These are phyloP conservation scores for Sarcomyxa edulis DNA, from an alignment of 768 basidiomycete species.

Conservation along the genomic window DNA sequence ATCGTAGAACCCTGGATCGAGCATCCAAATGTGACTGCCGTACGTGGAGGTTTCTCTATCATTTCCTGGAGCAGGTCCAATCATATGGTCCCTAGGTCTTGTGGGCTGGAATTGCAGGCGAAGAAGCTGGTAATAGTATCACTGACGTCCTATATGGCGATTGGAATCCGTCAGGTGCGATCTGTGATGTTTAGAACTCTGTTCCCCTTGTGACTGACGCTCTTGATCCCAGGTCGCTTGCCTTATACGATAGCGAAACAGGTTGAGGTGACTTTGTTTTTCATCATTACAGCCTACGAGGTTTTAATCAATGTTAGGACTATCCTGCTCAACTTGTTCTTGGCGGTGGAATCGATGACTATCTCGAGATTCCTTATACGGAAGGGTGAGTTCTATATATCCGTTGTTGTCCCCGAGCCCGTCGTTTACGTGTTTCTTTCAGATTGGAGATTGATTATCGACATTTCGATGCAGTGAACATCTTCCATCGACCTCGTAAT, in stretches of 20 bases:
- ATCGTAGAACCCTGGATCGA: constrained; percentile 66
- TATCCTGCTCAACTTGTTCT: constrained; percentile 48
- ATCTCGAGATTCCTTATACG: constrained; percentile 52
- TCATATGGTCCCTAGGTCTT: constrained; percentile 34
- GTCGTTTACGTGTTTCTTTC: not conserved
- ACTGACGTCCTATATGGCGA: constrained; percentile 66
- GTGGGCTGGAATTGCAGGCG: constrained; percentile 66
- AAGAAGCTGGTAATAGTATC: constrained; percentile 68
- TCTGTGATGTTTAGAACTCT: not conserved
- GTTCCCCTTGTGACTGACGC: constrained; percentile 1
- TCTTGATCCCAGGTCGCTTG: constrained; percentile 37
- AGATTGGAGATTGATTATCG: constrained; percentile 69
- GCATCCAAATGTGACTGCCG: constrained; percentile 67
- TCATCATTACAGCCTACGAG: too few relatives aligned
- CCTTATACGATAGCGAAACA: constrained; percentile 74
- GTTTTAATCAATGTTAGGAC: too few relatives aligned
- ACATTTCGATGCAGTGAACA: constrained; percentile 59
- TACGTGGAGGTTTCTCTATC: constrained; percentile 25
- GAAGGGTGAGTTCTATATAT: constrained; percentile 36
- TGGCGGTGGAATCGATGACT: constrained; percentile 27
- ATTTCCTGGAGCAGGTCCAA: not conserved
- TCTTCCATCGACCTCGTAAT: constrained; percentile 10
- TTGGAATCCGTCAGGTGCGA: constrained; percentile 52
- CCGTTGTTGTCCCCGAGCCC: not conserved
- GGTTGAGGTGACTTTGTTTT: too few relatives aligned